Percentiles rank a stretch among this genome's conserved stretches.
These are phyloP conservation scores for Lachnellula arida DNA, from an alignment of 2,329 filamentous ascomycete genomes.

Conservation along the genomic window DNA sequence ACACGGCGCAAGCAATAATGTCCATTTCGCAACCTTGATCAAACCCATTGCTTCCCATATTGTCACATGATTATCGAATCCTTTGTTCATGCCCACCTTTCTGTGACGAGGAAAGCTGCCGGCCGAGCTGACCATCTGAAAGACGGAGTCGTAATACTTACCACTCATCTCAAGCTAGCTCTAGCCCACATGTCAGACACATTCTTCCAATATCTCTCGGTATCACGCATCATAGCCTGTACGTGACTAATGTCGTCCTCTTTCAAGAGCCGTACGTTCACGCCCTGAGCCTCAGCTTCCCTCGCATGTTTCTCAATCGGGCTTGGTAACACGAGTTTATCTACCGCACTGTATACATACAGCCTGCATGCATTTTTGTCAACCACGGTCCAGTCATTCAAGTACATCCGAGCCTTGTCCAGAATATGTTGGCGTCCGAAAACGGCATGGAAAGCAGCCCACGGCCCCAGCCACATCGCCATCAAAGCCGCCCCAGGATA, in stretches of 20 bases:
- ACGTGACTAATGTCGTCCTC: constrained; percentile 16
- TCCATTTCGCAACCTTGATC: too few species aligned
- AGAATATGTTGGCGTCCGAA: constrained; percentile 5
- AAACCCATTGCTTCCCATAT: too few species aligned
- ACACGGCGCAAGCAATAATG: too few species aligned
- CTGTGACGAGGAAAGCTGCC: too few species aligned
- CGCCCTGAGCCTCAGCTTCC: constrained; percentile 9
- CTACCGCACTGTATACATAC: constrained; percentile 21
- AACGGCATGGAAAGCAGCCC: background rate
- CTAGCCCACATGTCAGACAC: constrained; percentile 11
- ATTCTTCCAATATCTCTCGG: constrained; percentile 17
- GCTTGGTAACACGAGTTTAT: constrained; percentile 13
- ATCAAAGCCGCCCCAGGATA: constrained; percentile 1
- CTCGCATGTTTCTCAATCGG: constrained; percentile 19
- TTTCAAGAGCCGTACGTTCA: constrained; percentile 9
- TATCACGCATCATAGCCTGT: constrained; percentile 16
- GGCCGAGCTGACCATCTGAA: too few species aligned
- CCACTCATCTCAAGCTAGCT: background rate
- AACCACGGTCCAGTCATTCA: constrained; percentile 14
- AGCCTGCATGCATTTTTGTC: constrained; percentile 17
- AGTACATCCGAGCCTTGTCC: background rate
- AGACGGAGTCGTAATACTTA: too few species aligned
- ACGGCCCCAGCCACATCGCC: background rate
- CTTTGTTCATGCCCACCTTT: too few species aligned
- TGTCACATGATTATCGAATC: too few species aligned